Evolutionary conservation across 129 eudicot genomes (phyloP).

Genomic region (Pulicaria dysenterica): DNA sequence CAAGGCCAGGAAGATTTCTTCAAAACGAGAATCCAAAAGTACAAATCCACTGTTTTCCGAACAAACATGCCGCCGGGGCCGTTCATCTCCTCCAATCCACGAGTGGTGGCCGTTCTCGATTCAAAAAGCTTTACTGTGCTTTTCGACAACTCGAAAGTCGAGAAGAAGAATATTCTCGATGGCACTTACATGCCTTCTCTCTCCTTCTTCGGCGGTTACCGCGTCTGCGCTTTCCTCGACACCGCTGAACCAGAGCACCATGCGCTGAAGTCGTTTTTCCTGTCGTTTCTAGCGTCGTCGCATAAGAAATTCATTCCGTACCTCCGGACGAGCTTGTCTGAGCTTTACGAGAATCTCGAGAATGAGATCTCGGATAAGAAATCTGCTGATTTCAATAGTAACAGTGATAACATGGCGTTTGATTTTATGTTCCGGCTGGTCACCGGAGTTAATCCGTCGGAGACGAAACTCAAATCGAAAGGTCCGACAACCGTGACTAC

Average conservation of each 20-base stretch:
- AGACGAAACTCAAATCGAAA: slow-evolving; percentile 38
- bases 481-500: slow-evolving; percentile 37
- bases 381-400: slow-evolving; percentile 35
- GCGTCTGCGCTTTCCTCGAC: slow-evolving; percentile 58
- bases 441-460: slow-evolving; percentile 43
- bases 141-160: slow-evolving; percentile 63
- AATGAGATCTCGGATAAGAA: slow-evolving; percentile 42
- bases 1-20: slow-evolving; percentile 70
- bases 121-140: slow-evolving; percentile 53
- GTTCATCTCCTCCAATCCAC: slow-evolving; percentile 35
- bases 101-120: slow-evolving; percentile 59
- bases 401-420: slow-evolving; percentile 52
- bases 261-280: slow-evolving; percentile 37
- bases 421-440: slow-evolving; percentile 55
- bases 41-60: slow-evolving; percentile 61
- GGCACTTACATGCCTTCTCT: slow-evolving; percentile 72
- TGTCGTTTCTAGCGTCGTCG: slow-evolving; percentile 35
- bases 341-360: slow-evolving; percentile 46
- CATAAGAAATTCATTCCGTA: slow-evolving; percentile 51
- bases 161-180: slow-evolving; percentile 53
- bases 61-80: slow-evolving; percentile 51
- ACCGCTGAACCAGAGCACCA: slow-evolving; percentile 55
- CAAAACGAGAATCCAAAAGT: slow-evolving; percentile 47
- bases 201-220: slow-evolving; percentile 59
- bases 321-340: slow-evolving; percentile 32